phyloP scores from a whole-genome alignment of 2,329 filamentous ascomycete species.

The Cryphonectria naterciae region DNA sequence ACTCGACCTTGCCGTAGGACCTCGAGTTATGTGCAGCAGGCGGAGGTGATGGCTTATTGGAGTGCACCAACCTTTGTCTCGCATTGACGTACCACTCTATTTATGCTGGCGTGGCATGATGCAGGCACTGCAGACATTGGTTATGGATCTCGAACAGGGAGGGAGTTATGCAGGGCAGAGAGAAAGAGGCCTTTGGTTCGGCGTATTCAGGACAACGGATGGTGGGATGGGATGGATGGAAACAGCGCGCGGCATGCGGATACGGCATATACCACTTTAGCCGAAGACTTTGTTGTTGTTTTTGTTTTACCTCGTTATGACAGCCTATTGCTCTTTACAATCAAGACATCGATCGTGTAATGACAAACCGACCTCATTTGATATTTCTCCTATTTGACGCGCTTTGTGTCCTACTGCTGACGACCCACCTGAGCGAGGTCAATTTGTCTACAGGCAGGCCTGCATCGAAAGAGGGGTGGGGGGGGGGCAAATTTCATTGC shows the following conservation, averaged over 20 bases:
- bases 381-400: not conserved
- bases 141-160: conserved; percentile 10
- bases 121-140: not conserved
- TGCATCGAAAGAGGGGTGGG: not conserved
- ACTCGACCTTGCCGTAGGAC: not conserved
- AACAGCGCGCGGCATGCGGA: not conserved
- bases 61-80: not conserved
- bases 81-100: not conserved
- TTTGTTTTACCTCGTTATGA: not conserved
- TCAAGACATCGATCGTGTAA: not conserved
- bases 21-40: not conserved
- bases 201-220: not conserved
- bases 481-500: not conserved
- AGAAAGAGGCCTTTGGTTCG: not conserved
- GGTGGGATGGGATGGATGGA: not conserved
- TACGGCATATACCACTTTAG: conserved; percentile 19
- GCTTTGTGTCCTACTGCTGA: not conserved
- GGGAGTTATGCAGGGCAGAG: not conserved
- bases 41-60: not conserved
- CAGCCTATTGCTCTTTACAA: not conserved
- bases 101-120: not conserved
- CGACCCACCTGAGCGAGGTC: not conserved
- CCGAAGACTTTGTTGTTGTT: not conserved
- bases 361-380: not conserved
- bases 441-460: not conserved